Percentiles rank a stretch among this genome's conserved stretches.
Conservation (phyloP, 176 grass and related monocot species). For the Miscanthus lutarioriparius region DNA sequence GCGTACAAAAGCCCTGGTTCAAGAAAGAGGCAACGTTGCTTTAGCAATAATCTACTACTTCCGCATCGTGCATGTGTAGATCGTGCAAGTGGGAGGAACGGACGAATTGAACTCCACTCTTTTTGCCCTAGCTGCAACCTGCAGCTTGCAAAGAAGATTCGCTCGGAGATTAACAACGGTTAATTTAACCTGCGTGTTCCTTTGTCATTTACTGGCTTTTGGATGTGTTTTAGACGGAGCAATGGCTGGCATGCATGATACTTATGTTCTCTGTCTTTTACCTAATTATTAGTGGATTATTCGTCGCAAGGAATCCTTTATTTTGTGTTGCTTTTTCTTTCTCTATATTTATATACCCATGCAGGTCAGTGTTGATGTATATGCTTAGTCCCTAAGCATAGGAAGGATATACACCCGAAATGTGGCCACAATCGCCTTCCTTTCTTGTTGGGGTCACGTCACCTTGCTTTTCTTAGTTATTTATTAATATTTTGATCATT, state of each 20-base stretch:
- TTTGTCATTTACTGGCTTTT: not conserved
- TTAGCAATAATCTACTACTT: not conserved
- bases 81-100: not conserved
- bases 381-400: constrained; percentile 22
- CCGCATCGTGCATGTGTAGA: not conserved
- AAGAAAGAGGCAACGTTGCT: not conserved
- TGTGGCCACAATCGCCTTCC: not conserved
- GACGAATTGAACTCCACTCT: not conserved
- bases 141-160: not conserved
- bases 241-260: not conserved
- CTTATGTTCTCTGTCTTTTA: not conserved
- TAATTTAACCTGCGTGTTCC: not conserved
- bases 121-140: not conserved
- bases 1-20: not conserved
- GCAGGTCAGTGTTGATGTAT: not conserved
- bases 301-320: not conserved
- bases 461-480: not conserved
- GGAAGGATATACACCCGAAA: not conserved
- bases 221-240: not conserved
- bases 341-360: too few species aligned
- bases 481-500: too few species aligned
- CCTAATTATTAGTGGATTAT: constrained; percentile 1
- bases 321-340: not conserved
- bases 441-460: not conserved
- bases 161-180: not conserved